Evolutionary conservation across 805 yeast species (phyloP).

Genomic region (Candida loeiensis): DNA sequence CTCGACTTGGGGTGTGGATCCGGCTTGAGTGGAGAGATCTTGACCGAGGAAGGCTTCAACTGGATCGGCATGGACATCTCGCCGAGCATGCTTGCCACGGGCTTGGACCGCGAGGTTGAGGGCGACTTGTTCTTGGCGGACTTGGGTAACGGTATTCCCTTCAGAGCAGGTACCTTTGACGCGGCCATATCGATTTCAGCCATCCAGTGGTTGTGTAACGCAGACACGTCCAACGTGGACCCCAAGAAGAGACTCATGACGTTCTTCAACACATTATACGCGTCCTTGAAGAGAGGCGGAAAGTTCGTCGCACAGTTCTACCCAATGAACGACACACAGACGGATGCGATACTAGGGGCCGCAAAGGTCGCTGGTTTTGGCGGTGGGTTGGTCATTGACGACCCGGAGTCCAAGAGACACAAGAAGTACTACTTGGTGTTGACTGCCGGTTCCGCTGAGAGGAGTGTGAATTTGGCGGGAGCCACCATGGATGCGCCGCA

Average conservation of each 20-base stretch:
- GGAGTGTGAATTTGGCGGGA: constrained; percentile 71
- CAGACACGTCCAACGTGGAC: constrained; percentile 77
- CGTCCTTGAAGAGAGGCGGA: constrained; percentile 87
- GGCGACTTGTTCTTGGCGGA: constrained; percentile 92
- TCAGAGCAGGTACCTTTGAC: constrained; percentile 93
- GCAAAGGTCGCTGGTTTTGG: constrained; percentile 95
- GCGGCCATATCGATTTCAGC: constrained; percentile 95
- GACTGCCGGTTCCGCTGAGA: constrained; percentile 78
- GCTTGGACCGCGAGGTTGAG: constrained; percentile 84
- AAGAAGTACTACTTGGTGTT: constrained; percentile 87
- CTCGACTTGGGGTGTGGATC: constrained; percentile 97
- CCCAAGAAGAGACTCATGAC: constrained; percentile 77
- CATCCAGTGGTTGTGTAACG: constrained; percentile 97
- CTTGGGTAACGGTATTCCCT: constrained; percentile 92
- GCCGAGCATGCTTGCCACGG: constrained; percentile 93
- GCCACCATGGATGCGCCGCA: constrained; percentile 73
- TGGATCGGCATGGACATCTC: constrained; percentile 98
- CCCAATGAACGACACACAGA: constrained; percentile 86
- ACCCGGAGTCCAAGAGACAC: constrained; percentile 87
- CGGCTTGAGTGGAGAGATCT: constrained; percentile 90
- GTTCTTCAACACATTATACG: constrained; percentile 85
- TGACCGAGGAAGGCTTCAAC: constrained; percentile 87
- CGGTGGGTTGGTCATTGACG: constrained; percentile 92
- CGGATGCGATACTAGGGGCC: constrained; percentile 69
- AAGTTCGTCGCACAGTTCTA: constrained; percentile 97